Percentiles rank a stretch among this genome's conserved stretches.
These are phyloP conservation scores for Tolypocladium tundrense DNA, from an alignment of 2,329 filamentous ascomycete species.

Conservation along the genomic window DNA sequence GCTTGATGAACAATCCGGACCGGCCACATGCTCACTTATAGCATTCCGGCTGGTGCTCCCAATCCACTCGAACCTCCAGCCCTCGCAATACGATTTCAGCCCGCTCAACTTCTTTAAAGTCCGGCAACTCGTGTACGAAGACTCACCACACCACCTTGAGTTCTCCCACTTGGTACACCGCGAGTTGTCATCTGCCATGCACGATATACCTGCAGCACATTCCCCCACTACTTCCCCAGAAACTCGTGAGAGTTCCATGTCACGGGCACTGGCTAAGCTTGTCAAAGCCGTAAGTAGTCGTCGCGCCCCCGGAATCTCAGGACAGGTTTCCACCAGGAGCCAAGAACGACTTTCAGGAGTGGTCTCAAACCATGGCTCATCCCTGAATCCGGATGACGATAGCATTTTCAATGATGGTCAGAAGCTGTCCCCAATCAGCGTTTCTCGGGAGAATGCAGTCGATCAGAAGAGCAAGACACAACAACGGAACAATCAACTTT, in stretches of 20 bases:
- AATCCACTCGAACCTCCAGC: constrained; percentile 43
- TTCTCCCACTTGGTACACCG: constrained; percentile 52
- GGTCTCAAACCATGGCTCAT: constrained; percentile 1
- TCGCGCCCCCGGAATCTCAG: background rate
- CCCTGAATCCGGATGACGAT: constrained; percentile 2
- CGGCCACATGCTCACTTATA: constrained; percentile 26
- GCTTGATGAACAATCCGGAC: background rate
- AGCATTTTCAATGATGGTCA: constrained; percentile 6
- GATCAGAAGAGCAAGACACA: constrained; percentile 2
- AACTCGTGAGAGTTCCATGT: background rate
- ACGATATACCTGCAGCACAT: constrained; percentile 8
- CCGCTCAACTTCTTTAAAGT: constrained; percentile 56
- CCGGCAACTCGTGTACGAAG: constrained; percentile 50
- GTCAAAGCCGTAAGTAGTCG: background rate
- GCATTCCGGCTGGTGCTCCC: constrained; percentile 52
- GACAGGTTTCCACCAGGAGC: constrained; percentile 1
- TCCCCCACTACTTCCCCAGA: background rate
- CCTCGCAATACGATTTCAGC: constrained; percentile 45
- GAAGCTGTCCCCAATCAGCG: constrained; percentile 1
- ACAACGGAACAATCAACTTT: constrained; percentile 16
- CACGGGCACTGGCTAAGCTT: background rate
- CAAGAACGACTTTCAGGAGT: constrained; percentile 6
- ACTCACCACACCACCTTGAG: constrained; percentile 36
- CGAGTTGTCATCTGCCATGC: constrained; percentile 36
- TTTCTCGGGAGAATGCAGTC: constrained; percentile 10